Percentiles rank a stretch among this genome's conserved stretches.
phyloP scores from a whole-genome alignment of 805 yeast genomes.

The Barnettozyma siamensis region DNA sequence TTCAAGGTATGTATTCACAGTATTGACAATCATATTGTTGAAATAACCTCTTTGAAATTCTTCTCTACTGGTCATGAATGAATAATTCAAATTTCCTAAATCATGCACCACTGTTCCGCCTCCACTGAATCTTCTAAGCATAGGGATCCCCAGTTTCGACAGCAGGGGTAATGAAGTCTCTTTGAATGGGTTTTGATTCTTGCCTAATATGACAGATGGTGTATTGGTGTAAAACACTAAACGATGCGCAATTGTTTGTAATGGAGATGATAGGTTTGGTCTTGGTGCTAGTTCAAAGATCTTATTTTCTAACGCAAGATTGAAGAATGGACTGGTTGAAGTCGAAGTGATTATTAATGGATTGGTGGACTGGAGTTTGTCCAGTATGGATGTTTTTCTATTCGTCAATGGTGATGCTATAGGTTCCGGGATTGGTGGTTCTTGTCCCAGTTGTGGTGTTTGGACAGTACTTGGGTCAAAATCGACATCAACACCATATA shows the following conservation, averaged over 20 bases:
- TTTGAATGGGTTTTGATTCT: constrained; percentile 92
- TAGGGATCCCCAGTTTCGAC: constrained; percentile 46
- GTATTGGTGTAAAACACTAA: constrained; percentile 69
- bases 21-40: constrained; percentile 34
- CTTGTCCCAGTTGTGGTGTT: too few species aligned
- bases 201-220: constrained; percentile 90
- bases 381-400: constrained; percentile 17
- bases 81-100: constrained; percentile 79
- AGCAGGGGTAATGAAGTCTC: constrained; percentile 66
- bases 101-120: constrained; percentile 99
- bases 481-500: constrained; percentile 20
- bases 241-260: constrained; percentile 25
- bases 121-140: constrained; percentile 78
- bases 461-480: not conserved
- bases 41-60: constrained; percentile 49
- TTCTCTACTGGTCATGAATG: constrained; percentile 65
- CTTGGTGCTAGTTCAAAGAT: constrained; percentile 63
- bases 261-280: not conserved
- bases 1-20: constrained; percentile 15
- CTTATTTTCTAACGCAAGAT: constrained; percentile 78
- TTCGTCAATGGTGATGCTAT: not conserved
- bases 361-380: constrained; percentile 18
- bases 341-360: constrained; percentile 56
- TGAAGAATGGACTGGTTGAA: constrained; percentile 60
- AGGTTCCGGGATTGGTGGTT: not conserved